phyloP scores from a whole-genome alignment of 495 filamentous ascomycete species.

The Parachaetomium inaequale region DNA sequence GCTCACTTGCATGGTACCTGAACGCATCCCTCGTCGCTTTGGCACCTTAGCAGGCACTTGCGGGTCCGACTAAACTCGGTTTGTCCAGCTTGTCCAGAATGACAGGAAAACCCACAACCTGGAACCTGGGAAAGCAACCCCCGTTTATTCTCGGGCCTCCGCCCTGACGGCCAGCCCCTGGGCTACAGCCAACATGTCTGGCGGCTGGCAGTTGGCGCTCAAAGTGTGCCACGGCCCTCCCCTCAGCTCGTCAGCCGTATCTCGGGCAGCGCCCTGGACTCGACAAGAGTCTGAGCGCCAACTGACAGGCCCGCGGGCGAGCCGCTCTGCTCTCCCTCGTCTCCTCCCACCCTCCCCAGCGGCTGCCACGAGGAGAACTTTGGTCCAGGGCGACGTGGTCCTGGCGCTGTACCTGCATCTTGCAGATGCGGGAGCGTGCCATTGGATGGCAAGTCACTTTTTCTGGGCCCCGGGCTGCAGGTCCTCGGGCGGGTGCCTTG shows the following conservation, averaged over 20 bases:
- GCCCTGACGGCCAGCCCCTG: not conserved
- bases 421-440: constrained; percentile 1
- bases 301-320: not conserved
- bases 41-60: constrained; percentile 7
- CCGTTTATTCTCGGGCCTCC: not conserved
- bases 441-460: constrained; percentile 11
- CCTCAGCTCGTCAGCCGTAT: not conserved
- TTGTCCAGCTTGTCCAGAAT: not conserved
- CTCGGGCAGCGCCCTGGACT: not conserved
- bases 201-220: not conserved
- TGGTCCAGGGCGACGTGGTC: constrained; percentile 5
- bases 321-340: no score
- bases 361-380: constrained; percentile 2
- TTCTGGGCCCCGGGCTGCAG: not conserved
- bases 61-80: not conserved
- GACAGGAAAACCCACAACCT: not conserved
- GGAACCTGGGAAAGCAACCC: not conserved
- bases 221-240: not conserved
- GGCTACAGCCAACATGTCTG: not conserved
- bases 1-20: constrained; percentile 10
- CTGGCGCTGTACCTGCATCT: constrained; percentile 19
- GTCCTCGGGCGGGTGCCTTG: not conserved
- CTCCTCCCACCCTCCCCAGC: not conserved
- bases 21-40: not conserved
- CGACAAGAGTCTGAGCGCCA: not conserved